Evolutionary conservation across 768 basidiomycete genomes (phyloP).

Genomic region (Calocera viscosa): DNA sequence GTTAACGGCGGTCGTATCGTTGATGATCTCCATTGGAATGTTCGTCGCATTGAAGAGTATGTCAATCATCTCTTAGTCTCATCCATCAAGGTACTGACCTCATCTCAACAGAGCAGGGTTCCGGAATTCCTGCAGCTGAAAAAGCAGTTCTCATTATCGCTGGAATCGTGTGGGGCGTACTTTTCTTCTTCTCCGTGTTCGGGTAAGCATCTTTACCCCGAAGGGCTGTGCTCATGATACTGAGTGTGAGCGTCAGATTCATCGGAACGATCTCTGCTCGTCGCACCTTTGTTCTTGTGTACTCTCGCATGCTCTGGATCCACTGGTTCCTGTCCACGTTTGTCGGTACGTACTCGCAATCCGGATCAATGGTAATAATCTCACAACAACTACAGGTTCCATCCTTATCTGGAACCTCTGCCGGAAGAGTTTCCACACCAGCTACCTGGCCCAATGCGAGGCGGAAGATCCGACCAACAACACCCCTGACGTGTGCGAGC

Average conservation of each 20-base stretch:
- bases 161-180: background rate
- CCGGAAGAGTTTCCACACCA: conserved; percentile 3
- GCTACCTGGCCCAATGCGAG: background rate
- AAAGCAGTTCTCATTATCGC: background rate
- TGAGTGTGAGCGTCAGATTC: background rate
- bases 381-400: background rate
- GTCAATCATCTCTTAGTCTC: background rate
- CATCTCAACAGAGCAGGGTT: background rate
- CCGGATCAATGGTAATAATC: background rate
- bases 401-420: conserved; percentile 7
- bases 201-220: background rate
- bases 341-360: background rate
- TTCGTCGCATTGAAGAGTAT: conserved; percentile 4
- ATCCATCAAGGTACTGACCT: background rate
- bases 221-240: background rate
- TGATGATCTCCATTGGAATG: conserved; percentile 2
- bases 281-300: conserved; percentile 1
- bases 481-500: background rate
- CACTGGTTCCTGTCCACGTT: conserved; percentile 8
- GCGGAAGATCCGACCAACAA: background rate
- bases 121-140: background rate
- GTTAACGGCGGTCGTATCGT: background rate
- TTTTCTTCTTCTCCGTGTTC: conserved; percentile 2
- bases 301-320: conserved; percentile 7
- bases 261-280: background rate